Evolutionary conservation across 805 yeast genomes (phyloP).

Genomic region (Barnettozyma populi): DNA sequence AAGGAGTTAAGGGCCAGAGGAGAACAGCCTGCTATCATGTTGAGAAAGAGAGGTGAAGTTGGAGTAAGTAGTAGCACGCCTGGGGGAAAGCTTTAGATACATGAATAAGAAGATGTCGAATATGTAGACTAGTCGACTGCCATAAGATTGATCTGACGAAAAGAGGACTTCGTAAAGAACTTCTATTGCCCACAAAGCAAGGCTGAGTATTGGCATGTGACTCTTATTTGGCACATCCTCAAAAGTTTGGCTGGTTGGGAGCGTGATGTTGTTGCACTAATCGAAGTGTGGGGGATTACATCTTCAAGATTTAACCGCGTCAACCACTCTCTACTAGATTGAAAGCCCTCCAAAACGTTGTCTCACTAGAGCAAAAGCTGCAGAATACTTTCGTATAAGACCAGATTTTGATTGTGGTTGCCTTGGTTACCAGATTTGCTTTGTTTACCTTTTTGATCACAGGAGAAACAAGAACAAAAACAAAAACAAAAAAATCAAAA

Average conservation of each 20-base stretch:
- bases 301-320: background rate
- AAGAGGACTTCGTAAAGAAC: too few relatives aligned
- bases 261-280: too few relatives aligned
- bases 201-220: too few relatives aligned
- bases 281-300: too few relatives aligned
- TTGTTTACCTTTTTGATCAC: background rate
- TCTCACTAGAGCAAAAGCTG: too few relatives aligned
- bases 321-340: too few relatives aligned
- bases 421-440: background rate
- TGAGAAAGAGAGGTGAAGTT: constrained; percentile 69
- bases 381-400: too few relatives aligned
- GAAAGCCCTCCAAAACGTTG: too few relatives aligned
- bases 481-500: background rate
- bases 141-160: background rate
- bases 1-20: constrained; percentile 83
- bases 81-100: constrained; percentile 34
- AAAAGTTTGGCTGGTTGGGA: too few relatives aligned
- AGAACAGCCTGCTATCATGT: constrained; percentile 86
- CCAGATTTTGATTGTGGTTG: too few relatives aligned
- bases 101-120: background rate
- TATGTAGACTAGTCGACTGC: background rate
- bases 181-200: too few relatives aligned
- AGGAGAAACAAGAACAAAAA: background rate
- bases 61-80: constrained; percentile 30
- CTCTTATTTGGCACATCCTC: too few relatives aligned